phyloP scores from a whole-genome alignment of 1,139 yeast species.

The Meyerozyma athensensis region DNA sequence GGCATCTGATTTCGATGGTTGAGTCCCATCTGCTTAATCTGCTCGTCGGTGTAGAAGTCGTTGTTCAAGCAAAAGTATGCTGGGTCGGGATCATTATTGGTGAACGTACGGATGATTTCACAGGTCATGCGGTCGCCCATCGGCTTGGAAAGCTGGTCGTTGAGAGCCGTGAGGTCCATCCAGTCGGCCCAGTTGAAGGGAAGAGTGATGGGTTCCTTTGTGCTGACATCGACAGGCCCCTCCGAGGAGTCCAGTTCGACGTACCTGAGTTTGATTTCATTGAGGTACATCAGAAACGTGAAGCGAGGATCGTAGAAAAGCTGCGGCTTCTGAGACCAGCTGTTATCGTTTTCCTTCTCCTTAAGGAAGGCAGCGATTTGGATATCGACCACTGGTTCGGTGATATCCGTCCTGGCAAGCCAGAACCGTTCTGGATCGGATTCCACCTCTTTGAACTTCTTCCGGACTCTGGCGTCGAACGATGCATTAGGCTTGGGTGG shows the following conservation, averaged over 20 bases:
- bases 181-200: slow-evolving; percentile 21
- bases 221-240: slow-evolving; percentile 13
- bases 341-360: slow-evolving; percentile 12
- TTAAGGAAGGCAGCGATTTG: slow-evolving; percentile 12
- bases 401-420: slow-evolving; percentile 12
- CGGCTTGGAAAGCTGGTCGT: slow-evolving; percentile 10
- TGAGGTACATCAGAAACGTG: slow-evolving; percentile 13
- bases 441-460: slow-evolving; percentile 8
- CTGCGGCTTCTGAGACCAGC: slow-evolving; percentile 14
- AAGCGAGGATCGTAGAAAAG: slow-evolving; percentile 16
- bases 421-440: slow-evolving; percentile 13
- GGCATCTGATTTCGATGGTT: slow-evolving; percentile 13
- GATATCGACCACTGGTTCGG: slow-evolving; percentile 7
- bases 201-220: slow-evolving; percentile 10
- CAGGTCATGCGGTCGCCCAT: slow-evolving; percentile 10
- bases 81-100: slow-evolving; percentile 13
- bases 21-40: slow-evolving; percentile 11
- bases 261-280: slow-evolving; percentile 8
- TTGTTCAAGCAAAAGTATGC: slow-evolving; percentile 14
- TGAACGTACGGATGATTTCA: slow-evolving; percentile 12
- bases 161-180: slow-evolving; percentile 13
- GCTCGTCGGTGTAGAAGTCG: slow-evolving; percentile 6
- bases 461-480: slow-evolving; percentile 7
- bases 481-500: slow-evolving; percentile 2
- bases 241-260: neutral